These are phyloP conservation scores for Neurospora crassa DNA, from an alignment of 2,329 filamentous ascomycete species.

Conservation along the genomic window DNA sequence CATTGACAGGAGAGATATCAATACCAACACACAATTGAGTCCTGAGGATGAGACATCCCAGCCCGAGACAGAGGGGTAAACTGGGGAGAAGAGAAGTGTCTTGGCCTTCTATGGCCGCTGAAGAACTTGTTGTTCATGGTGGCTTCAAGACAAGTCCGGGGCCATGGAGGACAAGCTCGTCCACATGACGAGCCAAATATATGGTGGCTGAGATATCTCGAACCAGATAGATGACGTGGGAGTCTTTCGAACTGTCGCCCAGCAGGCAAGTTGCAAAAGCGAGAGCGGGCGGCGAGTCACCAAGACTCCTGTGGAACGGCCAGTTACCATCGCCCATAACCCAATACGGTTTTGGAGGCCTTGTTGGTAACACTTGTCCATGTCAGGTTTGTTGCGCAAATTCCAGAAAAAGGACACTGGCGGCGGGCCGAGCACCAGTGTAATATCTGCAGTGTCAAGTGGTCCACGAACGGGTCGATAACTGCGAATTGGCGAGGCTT, in stretches of 20 bases:
- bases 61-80: background rate
- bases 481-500: background rate
- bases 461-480: background rate
- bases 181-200: background rate
- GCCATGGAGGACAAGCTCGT: background rate
- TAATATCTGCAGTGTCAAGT: background rate
- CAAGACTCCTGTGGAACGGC: background rate
- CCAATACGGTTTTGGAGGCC: background rate
- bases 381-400: background rate
- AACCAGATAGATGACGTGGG: background rate
- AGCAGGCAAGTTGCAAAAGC: background rate
- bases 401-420: background rate
- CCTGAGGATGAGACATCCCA: background rate
- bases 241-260: background rate
- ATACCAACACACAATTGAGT: background rate
- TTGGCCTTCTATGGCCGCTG: background rate
- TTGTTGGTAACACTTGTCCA: background rate
- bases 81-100: background rate
- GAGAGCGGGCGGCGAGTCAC: background rate
- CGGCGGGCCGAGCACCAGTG: background rate
- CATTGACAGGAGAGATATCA: background rate
- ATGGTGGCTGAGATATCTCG: background rate
- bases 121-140: background rate
- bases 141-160: background rate
- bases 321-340: background rate